Evolutionary conservation across 2,329 filamentous ascomycete genomes (phyloP).

Genomic region (Aspergillus neoniger): DNA sequence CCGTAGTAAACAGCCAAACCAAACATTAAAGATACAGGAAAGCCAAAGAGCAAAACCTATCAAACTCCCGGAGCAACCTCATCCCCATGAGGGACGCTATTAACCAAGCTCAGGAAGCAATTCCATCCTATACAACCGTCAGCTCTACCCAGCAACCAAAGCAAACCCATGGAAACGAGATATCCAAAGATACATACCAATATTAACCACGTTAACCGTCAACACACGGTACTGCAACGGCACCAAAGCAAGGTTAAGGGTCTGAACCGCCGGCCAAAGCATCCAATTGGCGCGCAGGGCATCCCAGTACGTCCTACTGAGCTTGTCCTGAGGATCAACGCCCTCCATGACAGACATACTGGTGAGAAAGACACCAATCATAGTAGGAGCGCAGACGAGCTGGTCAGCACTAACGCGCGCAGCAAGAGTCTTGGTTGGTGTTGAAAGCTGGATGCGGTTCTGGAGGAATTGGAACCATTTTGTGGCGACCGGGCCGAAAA

Average conservation of each 20-base stretch:
- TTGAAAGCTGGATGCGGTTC: slow-evolving; percentile 10
- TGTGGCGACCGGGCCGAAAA: slow-evolving; percentile 20
- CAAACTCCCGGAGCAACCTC: not conserved
- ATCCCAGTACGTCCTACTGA: slow-evolving; percentile 16
- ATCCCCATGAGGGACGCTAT: slow-evolving; percentile 10
- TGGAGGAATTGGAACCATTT: slow-evolving; percentile 23
- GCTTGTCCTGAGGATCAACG: slow-evolving; percentile 13
- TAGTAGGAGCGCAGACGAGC: slow-evolving; percentile 18
- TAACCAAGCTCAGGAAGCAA: slow-evolving; percentile 22
- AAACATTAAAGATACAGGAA: not conserved
- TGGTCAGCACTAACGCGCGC: slow-evolving; percentile 19
- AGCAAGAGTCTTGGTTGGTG: slow-evolving; percentile 6
- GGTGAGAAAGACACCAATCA: slow-evolving; percentile 22
- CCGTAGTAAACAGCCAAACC: not conserved
- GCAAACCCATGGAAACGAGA: too few relatives aligned
- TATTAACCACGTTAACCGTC: slow-evolving; percentile 20
- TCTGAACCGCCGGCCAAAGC: slow-evolving; percentile 19
- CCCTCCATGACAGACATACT: slow-evolving; percentile 21
- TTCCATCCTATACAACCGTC: slow-evolving; percentile 14
- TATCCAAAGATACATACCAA: slow-evolving; percentile 10
- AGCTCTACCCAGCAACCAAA: not conserved
- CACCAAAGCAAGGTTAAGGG: slow-evolving; percentile 17
- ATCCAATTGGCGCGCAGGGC: slow-evolving; percentile 21
- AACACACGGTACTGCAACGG: slow-evolving; percentile 20
- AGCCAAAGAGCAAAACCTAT: not conserved